phyloP scores from a whole-genome alignment of 139 green algal species.

The Diplosphaera chodatii region DNA sequence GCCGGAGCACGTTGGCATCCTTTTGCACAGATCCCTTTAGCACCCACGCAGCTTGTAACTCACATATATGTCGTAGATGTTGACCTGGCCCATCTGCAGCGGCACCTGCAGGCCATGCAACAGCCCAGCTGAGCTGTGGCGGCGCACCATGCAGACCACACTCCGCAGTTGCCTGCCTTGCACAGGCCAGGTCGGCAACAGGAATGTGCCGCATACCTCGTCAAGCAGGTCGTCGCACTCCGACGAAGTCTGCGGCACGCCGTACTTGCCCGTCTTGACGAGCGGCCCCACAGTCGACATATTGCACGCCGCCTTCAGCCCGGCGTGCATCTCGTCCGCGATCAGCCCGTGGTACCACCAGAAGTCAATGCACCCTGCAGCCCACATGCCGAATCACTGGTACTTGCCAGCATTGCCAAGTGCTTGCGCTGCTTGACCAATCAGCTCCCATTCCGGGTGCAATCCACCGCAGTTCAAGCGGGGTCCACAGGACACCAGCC shows the following conservation, averaged over 20 bases:
- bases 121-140: no score
- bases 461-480: no score
- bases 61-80: conserved; percentile 71
- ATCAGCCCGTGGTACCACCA: conserved; percentile 70
- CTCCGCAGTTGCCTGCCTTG: no score
- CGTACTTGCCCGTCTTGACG: not conserved
- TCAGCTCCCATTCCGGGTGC: no score
- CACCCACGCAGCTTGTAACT: no score
- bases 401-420: no score
- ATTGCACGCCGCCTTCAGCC: conserved; percentile 42
- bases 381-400: not conserved
- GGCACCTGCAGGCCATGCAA: not conserved
- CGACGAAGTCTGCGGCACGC: not conserved
- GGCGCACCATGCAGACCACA: no score
- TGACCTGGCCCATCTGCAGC: conserved; percentile 33
- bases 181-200: not conserved
- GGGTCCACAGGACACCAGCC: no score
- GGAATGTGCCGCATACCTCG: not conserved
- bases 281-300: conserved; percentile 41
- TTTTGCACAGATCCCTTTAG: no score
- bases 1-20: no score
- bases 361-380: conserved; percentile 48
- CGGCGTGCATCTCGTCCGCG: conserved; percentile 22
- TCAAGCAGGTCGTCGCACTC: not conserved
- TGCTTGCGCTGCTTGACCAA: no score